phyloP scores from a whole-genome alignment of 768 basidiomycete genomes.

The Tylopilus balloui region DNA sequence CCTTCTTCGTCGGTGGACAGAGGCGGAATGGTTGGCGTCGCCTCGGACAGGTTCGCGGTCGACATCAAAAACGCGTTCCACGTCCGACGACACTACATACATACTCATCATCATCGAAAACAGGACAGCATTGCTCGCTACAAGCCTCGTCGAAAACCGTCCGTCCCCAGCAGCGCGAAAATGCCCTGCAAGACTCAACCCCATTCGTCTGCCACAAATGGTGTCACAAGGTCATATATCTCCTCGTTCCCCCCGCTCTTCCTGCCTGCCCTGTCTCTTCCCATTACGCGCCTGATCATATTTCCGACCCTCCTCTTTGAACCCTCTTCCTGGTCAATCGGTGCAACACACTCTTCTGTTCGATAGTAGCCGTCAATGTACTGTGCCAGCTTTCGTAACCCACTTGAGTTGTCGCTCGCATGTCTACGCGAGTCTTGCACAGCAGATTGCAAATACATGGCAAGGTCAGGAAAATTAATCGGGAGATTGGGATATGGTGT shows the following conservation, averaged over 20 bases:
- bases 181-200: slow-evolving; percentile 36
- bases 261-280: slow-evolving; percentile 44
- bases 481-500: slow-evolving; percentile 69
- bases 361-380: slow-evolving; percentile 67
- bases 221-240: slow-evolving; percentile 77
- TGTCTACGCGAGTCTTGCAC: slow-evolving; percentile 65
- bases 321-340: slow-evolving; percentile 34
- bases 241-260: slow-evolving; percentile 65
- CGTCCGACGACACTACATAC: neutral
- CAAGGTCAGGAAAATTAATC: slow-evolving; percentile 70
- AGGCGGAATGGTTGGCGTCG: slow-evolving; percentile 34
- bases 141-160: no score
- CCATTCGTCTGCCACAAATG: slow-evolving; percentile 75
- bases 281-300: slow-evolving; percentile 58
- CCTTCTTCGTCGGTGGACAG: slow-evolving; percentile 65
- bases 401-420: slow-evolving; percentile 53
- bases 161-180: no score
- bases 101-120: no score
- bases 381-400: slow-evolving; percentile 63
- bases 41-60: slow-evolving; percentile 10
- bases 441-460: slow-evolving; percentile 68
- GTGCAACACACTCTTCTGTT: slow-evolving; percentile 27
- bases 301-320: slow-evolving; percentile 43
- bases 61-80: slow-evolving; percentile 2
- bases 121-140: no score